These are phyloP conservation scores for Fusarium papillatum DNA, from an alignment of 2,329 filamentous ascomycete species.

Conservation along the genomic window DNA sequence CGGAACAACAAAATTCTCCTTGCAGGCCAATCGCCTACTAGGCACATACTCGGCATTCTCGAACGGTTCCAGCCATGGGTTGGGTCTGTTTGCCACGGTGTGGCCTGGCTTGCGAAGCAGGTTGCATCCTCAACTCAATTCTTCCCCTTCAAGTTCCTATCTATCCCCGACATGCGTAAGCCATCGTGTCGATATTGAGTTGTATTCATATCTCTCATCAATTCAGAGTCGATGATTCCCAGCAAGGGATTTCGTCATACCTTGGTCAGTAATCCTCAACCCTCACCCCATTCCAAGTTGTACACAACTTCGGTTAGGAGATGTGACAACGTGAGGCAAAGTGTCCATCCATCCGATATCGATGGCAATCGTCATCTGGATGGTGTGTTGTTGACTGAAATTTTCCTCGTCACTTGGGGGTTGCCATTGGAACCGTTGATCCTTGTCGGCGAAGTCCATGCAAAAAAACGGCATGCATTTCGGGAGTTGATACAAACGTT, in stretches of 20 bases:
- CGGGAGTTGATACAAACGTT: not conserved
- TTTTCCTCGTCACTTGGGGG: slow-evolving; percentile 13
- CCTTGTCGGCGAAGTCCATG: not conserved
- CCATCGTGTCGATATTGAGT: slow-evolving; percentile 22
- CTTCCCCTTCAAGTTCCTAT: slow-evolving; percentile 23
- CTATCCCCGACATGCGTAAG: slow-evolving; percentile 9
- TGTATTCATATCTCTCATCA: slow-evolving; percentile 26
- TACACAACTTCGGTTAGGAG: slow-evolving; percentile 1
- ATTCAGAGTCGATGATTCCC: slow-evolving; percentile 3
- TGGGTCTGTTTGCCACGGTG: slow-evolving; percentile 35
- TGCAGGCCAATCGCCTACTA: slow-evolving; percentile 14
- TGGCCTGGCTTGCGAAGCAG: slow-evolving; percentile 20
- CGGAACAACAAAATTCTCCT: slow-evolving; percentile 34
- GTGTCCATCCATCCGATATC: slow-evolving; percentile 16
- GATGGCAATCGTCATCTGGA: slow-evolving; percentile 11
- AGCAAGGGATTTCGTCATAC: slow-evolving; percentile 26
- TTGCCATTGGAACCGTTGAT: slow-evolving; percentile 12
- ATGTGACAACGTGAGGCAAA: not conserved
- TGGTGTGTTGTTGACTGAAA: slow-evolving; percentile 10
- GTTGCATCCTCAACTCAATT: slow-evolving; percentile 36
- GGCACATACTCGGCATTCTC: slow-evolving; percentile 11
- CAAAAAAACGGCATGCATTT: not conserved
- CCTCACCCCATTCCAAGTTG: slow-evolving; percentile 14
- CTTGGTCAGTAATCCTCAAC: slow-evolving; percentile 1
- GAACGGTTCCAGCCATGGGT: slow-evolving; percentile 20